Base-by-base conservation (phyloP, 1,284 basidiomycete species). In the Puccinia novopanici region DNA sequence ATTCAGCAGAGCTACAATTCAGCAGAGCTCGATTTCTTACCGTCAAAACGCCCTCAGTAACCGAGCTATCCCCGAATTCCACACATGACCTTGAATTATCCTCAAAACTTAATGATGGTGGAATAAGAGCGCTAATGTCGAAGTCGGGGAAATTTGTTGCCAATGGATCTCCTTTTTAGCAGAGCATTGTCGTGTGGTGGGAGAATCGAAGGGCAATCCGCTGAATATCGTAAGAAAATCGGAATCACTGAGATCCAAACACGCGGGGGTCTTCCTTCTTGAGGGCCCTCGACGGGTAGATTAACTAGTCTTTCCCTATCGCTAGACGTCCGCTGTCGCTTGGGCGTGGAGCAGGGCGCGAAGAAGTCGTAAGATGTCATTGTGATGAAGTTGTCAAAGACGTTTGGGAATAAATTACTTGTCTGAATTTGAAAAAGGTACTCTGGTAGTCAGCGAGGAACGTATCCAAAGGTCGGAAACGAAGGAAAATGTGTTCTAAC, bases 351-450 rank as follows among this genome's bases (percentile, higher is more conserved):
- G 27, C 42, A 71, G 30, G 68, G 30, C 30, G 45, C 68, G n/a
- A 71, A 37, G 52, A 71, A 54, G 50, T 71, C 68, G 50, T 71
- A 71, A 34, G 68, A 54, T 27, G 50, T 37, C 68, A 71, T 71
- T 6, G 27, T 71, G 24, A 12, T 68, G 65, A 45, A n/a, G n/a
- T 3, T 48, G 10, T 61, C 30, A 61, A 61, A 30, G 30, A 61
- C 24, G 13, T 19, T 12, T 37, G 27, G 30, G 30, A 6, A 61
- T 61, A 61, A 61, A 15, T 61, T 37, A 27, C 13, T 34, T 37
- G 30, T 37, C 15, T 19, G 30, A 30, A 34, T 61, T 61, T 15
- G 27, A 17, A 37, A 37, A 19, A 61, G 30, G 12, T 61, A 30
- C 10, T 48, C 3, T 48, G 45, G 45, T 13, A 2, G 45, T 48